Base-by-base conservation (phyloP, 352 stramenopile species). In the Phytophthora ramorum region DNA sequence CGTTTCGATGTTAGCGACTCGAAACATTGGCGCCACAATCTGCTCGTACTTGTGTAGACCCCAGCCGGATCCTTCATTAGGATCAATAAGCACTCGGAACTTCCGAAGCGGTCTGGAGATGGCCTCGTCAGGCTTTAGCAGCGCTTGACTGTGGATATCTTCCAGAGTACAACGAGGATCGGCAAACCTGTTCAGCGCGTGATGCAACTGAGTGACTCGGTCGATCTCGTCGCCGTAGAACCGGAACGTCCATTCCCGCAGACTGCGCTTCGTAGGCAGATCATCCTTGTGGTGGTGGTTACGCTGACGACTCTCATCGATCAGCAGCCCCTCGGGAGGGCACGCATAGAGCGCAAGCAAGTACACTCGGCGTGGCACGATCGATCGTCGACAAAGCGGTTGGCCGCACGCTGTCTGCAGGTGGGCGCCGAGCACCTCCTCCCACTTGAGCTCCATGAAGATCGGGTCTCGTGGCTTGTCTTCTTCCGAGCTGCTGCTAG, bases 81-180 rank as follows among this genome's bases (percentile, higher is more conserved):
- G 80, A 43, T 92, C 89, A 43, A 92, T 82, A 10, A 92, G 49
- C 54, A 87, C 78, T 1, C 81, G 60, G 30, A 84, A 91, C 38
- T 74, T 78, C 22, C 79, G 66, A 28, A 63, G 9, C 0, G 62
- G 37, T 4, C 59, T 63, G 13, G 58, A 56, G 10, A 69, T 52
- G 12, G 58, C 14, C 28, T 63, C 58, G 5, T 52, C 50, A 28
- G 2, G 62, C 28, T 57, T 46, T 20, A 47, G 73, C 20, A 47
- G 64, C 53, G 2, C 37, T 48, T 28, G 79, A 13, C 24, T 48
- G 51, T 40, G 16, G 37, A 49, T 65, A 55, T 51, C 30, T 3
- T 79, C 37, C 19, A 46, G 24, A 2, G 41, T 22, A 7, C 63
- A 61, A 4, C 77, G 75, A 38, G 77, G 75, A 48, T 87, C 75